phyloP scores from a whole-genome alignment of 495 filamentous ascomycete genomes.

The Xanthoparmelia taractica region DNA sequence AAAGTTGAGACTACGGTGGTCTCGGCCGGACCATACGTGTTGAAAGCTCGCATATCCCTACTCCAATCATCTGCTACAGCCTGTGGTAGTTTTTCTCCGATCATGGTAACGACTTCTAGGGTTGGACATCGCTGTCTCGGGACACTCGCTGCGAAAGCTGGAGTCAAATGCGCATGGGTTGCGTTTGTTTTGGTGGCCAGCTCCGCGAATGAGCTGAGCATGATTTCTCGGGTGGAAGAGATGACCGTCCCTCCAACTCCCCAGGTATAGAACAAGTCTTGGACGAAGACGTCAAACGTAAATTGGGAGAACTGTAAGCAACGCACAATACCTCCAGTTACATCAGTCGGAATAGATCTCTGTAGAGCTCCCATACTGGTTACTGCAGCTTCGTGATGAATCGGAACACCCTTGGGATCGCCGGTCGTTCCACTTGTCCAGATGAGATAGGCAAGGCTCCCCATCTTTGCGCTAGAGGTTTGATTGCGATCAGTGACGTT shows the following conservation, averaged over 20 bases:
- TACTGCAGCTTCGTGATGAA: slow-evolving; percentile 27
- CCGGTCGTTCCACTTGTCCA: slow-evolving; percentile 37
- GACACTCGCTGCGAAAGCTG: slow-evolving; percentile 33
- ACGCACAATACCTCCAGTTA: slow-evolving; percentile 25
- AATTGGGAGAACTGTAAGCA: slow-evolving; percentile 37
- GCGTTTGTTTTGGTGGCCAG: slow-evolving; percentile 31
- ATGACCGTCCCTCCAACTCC: slow-evolving; percentile 34
- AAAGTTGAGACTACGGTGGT: slow-evolving; percentile 35
- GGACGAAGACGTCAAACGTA: slow-evolving; percentile 37
- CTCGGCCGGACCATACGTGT: slow-evolving; percentile 37
- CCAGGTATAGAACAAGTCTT: slow-evolving; percentile 39
- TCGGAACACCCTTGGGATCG: slow-evolving; percentile 25
- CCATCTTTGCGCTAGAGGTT: slow-evolving; percentile 18
- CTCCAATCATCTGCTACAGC: slow-evolving; percentile 37
- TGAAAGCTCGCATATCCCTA: slow-evolving; percentile 30
- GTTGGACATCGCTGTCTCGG: slow-evolving; percentile 30
- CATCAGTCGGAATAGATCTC: slow-evolving; percentile 29
- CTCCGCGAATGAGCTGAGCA: slow-evolving; percentile 33
- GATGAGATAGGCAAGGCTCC: slow-evolving; percentile 32
- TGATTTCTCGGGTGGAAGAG: slow-evolving; percentile 30
- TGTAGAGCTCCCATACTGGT: slow-evolving; percentile 33
- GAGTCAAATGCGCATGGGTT: slow-evolving; percentile 38
- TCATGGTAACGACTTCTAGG: slow-evolving; percentile 28
- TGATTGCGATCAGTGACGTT: background rate
- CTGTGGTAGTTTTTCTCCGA: slow-evolving; percentile 31